Conservation (phyloP, 495 filamentous ascomycete genomes). For the Hyaloscypha finlandica region DNA sequence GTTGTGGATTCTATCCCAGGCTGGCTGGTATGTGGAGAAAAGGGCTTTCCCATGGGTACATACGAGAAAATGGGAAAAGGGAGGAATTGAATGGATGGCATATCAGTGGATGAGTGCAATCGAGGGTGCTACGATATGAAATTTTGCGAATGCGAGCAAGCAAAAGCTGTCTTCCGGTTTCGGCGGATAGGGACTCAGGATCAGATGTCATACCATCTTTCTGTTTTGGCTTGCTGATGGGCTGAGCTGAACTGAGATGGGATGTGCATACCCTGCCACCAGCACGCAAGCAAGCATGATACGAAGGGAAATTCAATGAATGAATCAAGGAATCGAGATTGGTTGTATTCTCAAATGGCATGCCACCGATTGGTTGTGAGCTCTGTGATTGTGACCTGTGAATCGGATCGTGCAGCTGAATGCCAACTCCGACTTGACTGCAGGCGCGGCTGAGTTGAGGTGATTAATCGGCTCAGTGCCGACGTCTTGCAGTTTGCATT, state of each 20-base stretch:
- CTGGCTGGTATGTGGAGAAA: not conserved
- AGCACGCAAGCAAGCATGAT: not conserved
- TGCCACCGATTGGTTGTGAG: not conserved
- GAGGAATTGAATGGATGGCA: not conserved
- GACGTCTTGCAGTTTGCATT: too few species aligned
- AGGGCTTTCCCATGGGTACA: conserved; percentile 9
- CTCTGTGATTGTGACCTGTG: not conserved
- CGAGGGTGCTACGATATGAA: conserved; percentile 1
- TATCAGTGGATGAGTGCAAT: not conserved
- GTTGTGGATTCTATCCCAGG: conserved; percentile 2
- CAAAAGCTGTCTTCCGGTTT: not conserved
- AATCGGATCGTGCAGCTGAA: not conserved
- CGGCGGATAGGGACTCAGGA: not conserved
- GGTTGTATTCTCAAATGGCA: not conserved
- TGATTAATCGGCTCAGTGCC: too few species aligned
- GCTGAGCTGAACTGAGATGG: conserved; percentile 3
- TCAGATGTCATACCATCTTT: not conserved
- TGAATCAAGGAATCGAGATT: not conserved
- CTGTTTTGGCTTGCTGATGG: not conserved
- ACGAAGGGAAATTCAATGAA: conserved; percentile 2
- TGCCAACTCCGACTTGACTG: too few species aligned
- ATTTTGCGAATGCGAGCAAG: not conserved
- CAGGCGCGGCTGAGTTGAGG: too few species aligned
- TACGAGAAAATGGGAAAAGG: conserved; percentile 9
- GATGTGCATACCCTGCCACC: not conserved